A percentile compares a stretch with the other conserved stretches of the same genome.
phyloP scores from a whole-genome alignment of 2,329 filamentous ascomycete species.

The Cercospora sp. region DNA sequence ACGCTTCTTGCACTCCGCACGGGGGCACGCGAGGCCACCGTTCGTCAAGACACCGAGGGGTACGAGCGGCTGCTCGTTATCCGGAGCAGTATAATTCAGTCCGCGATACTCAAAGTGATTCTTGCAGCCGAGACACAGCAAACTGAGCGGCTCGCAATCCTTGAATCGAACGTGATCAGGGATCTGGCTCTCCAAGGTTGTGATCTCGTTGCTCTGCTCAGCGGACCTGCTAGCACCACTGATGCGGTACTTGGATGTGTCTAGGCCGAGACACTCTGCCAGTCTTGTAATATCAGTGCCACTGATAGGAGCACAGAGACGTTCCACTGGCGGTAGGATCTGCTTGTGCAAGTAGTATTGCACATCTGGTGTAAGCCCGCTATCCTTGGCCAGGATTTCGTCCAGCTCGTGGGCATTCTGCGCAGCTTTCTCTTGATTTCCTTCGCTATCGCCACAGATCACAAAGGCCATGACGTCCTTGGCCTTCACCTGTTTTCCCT shows the following conservation, averaged over 20 bases:
- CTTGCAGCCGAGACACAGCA: conserved; percentile 82
- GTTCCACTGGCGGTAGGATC: conserved; percentile 95
- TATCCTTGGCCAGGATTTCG: conserved; percentile 77
- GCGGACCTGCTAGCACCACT: conserved; percentile 54
- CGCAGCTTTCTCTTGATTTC: conserved; percentile 67
- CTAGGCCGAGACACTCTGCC: conserved; percentile 89
- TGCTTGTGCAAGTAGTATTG: conserved; percentile 99
- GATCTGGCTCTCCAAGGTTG: conserved; percentile 90
- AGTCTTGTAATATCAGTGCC: conserved; percentile 88
- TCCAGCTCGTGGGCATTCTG: conserved; percentile 87
- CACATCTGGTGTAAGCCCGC: conserved; percentile 79
- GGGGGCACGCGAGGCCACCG: conserved; percentile 71
- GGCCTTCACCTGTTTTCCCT: conserved; percentile 83
- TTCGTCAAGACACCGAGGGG: conserved; percentile 65
- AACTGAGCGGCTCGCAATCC: conserved; percentile 70
- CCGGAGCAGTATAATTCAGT: conserved; percentile 50
- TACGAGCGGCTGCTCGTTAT: conserved; percentile 30
- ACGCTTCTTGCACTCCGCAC: conserved; percentile 60
- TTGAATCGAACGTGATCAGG: conserved; percentile 88
- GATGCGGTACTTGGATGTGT: conserved; percentile 81
- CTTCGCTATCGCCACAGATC: conserved; percentile 70
- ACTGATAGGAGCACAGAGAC: conserved; percentile 91
- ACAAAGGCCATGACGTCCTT: conserved; percentile 97
- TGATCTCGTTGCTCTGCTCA: conserved; percentile 68
- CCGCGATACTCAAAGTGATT: conserved; percentile 73